Evolutionary conservation across 257 asterid species (phyloP), one percentile per base, ranked within the genome.

Genomic region (Jacaranda mimosifolia): DNA sequence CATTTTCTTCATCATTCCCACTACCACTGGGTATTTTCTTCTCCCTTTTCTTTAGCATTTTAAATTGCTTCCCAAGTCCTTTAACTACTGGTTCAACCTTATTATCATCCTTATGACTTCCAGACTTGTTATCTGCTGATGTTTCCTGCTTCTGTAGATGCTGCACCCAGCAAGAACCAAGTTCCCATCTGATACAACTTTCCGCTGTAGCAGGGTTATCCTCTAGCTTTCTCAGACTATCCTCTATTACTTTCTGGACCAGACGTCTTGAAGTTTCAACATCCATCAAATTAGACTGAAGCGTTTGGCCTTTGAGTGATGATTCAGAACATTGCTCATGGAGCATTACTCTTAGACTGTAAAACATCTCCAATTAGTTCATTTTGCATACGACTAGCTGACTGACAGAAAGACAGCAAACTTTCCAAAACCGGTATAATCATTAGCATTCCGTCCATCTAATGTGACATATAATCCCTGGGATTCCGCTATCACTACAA

Each of bases 131-230:
- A 64, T 90, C 88, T 19, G 70, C 70, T 66, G 90, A 80, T 52
- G 85, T 69, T 81, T 93, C 97, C 87, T 88, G 92, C 92, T 93
- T 96, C 78, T 93, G 97, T 72, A 93, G 89, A 92, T 93, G 98
- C 90, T 93, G 98, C 84, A 93, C 89, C 99, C 97, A 96, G 81
- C 98, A 93, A 62, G 97, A 91, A 81, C 98, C 99, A 65, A 96
- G 97, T 87, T 96, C 99, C 98, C 98, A 96, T 88, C 99, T 88
- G 86, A 93, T 82, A 79, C 86, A 84, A 77, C 85, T 78, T 73
- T 86, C 89, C 21, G 79, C 79, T 70, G 15, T 60, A 58, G 81
- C 80, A 73, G 84, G 83, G 65, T 79, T 78, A 57, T 77, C 83
- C 40, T 84, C 81, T 40, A 92, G 87, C 81, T 84, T 87, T 51